Evolutionary conservation across 176 grass and related monocot species (phyloP), one percentile per base, ranked within the genome.

Genomic region (Musa beccarii): DNA sequence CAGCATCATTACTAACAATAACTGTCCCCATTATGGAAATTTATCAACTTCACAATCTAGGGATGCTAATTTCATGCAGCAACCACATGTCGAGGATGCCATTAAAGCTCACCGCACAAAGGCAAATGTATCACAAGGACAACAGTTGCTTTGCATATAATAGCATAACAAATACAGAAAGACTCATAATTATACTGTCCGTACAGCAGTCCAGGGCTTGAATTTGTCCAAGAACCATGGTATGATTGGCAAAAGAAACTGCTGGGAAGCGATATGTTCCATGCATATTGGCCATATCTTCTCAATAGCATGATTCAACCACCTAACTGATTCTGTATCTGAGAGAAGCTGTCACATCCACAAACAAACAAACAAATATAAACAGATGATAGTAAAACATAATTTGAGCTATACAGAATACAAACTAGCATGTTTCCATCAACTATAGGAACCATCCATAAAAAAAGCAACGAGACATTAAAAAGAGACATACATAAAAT

Each of bases 211-310:
- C 88, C 88, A 89, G 61, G 95, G 95, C 81, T 98, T 98, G 75
- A 87, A 98, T 64, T 98, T 98, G 82, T 93, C 95, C 78, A 98
- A 81, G 64, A 98, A 98, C 90, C 90, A 98, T 10, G 95, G 95
- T 84, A 93, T 93, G 68, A 98, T 91, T 50, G 90, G 95, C 71
- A 61, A 70, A 11, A 98, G 53, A 87, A 98, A 89, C 65, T 99
- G 88, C 63, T 93, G 84, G 12, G 95, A 98, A 70, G 82, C 87
- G 12, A 98, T 89, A 79, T 91, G 87, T 83, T 98, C 87, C 90
- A 98, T 91, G 75, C 95, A 98, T 53, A 98, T 86, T 69, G 90
- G 86, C 95, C 95, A 98, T 85, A 98, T 89, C 88, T 93, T 91
- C 79, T 87, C 75, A 21, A 91, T 80, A 51, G 95, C 86, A 74